A percentile compares a stretch with the other conserved stretches of the same genome.
Evolutionary conservation across 23 red algal species (phyloP).

Genomic region (Rhodosorus marinus): DNA sequence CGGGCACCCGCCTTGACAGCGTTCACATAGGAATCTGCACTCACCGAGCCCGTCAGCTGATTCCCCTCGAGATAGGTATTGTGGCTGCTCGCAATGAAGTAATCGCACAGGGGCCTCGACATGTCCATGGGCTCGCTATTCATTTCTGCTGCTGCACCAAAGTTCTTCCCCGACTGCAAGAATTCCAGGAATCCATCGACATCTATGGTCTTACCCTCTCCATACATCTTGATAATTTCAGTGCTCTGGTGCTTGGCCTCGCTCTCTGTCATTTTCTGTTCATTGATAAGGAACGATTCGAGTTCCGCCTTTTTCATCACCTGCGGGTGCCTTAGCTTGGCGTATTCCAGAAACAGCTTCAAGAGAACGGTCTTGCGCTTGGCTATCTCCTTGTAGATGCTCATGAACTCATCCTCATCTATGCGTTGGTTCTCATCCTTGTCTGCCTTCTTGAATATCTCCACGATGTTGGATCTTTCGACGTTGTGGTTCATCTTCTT

Average conservation of each 20-base stretch:
- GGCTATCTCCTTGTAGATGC: not conserved
- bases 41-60: constrained; percentile 22
- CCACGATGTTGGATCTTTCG: too few relatives aligned
- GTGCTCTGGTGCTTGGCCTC: not conserved
- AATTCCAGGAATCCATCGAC: not conserved
- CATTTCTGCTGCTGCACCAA: not conserved
- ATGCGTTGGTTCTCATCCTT: not conserved
- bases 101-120: constrained; percentile 22
- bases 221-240: not conserved
- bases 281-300: not conserved
- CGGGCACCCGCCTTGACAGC: constrained; percentile 25
- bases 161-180: not conserved
- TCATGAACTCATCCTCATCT: not conserved
- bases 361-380: not conserved
- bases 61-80: constrained; percentile 53
- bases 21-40: constrained; percentile 21
- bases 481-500: too few relatives aligned
- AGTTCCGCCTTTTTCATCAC: not conserved
- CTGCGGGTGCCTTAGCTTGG: not conserved
- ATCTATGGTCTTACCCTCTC: not conserved
- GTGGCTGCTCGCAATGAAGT: constrained; percentile 33
- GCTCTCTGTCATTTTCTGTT: not conserved
- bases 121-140: constrained; percentile 6
- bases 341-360: not conserved
- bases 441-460: constrained; percentile 1